Percentiles rank a stretch among this genome's conserved stretches.
These are phyloP conservation scores for Micractinium sp. DNA, from an alignment of 139 green algal genomes.

Conservation along the genomic window DNA sequence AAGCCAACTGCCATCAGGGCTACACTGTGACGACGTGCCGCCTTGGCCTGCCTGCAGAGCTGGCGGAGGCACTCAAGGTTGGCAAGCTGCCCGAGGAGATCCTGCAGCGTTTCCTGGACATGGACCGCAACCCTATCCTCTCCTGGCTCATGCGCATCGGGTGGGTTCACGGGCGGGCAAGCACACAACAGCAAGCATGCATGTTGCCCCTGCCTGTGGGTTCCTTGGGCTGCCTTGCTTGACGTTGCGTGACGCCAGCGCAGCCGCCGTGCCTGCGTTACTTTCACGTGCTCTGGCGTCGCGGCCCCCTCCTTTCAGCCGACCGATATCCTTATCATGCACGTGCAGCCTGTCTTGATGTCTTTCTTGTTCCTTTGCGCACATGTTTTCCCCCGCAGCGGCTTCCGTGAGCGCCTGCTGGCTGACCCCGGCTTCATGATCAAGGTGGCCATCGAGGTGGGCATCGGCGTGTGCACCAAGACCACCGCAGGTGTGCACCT, in stretches of 20 bases:
- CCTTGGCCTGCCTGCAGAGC: conserved; percentile 51
- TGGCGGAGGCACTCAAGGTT: conserved; percentile 64
- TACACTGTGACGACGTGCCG: too few species aligned
- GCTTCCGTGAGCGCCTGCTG: conserved; percentile 93
- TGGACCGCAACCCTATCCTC: conserved; percentile 72
- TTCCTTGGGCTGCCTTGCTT: background rate
- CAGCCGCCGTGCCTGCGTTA: background rate
- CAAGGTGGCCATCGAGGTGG: conserved; percentile 83
- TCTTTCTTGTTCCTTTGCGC: background rate
- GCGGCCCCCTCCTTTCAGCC: too few species aligned
- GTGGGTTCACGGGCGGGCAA: background rate
- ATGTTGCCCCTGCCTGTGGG: background rate
- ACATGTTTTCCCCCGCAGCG: conserved; percentile 37
- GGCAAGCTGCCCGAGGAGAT: conserved; percentile 70
- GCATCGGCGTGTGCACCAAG: conserved; percentile 96
- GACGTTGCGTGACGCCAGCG: background rate
- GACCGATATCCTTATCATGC: background rate
- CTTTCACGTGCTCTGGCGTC: background rate
- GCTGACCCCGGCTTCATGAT: conserved; percentile 91
- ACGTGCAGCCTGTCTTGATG: background rate
- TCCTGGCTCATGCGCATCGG: conserved; percentile 61
- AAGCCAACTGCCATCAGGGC: too few species aligned
- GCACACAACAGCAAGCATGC: background rate
- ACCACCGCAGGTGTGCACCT: conserved; percentile 51
- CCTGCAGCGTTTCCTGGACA: conserved; percentile 77